Evolutionary conservation across 768 basidiomycete species (phyloP).

Genomic region (Lepiota venenata): DNA sequence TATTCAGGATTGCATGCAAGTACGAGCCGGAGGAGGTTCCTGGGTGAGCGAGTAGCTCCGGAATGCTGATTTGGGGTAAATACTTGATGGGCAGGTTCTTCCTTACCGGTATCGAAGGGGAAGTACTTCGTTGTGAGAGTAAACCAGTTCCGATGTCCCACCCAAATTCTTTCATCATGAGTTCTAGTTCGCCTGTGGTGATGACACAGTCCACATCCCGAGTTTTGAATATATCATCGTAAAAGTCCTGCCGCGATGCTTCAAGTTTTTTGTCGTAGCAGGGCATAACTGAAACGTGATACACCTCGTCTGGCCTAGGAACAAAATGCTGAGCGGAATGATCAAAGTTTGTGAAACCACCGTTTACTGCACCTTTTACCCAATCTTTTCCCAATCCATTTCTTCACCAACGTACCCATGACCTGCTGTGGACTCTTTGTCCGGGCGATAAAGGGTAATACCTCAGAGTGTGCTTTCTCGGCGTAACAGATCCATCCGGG

Average conservation of each 20-base stretch:
- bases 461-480: slow-evolving; percentile 93
- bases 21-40: slow-evolving; percentile 95
- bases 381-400: slow-evolving; percentile 73
- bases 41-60: slow-evolving; percentile 71
- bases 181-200: slow-evolving; percentile 91
- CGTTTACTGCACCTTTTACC: slow-evolving; percentile 56
- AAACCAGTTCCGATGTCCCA: slow-evolving; percentile 70
- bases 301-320: slow-evolving; percentile 78
- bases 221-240: slow-evolving; percentile 74
- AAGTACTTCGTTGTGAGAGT: slow-evolving; percentile 27
- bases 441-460: slow-evolving; percentile 84
- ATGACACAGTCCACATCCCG: slow-evolving; percentile 97
- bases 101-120: not conserved
- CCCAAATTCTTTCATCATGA: slow-evolving; percentile 76
- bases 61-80: slow-evolving; percentile 34
- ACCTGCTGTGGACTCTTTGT: slow-evolving; percentile 94
- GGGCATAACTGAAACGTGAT: slow-evolving; percentile 98
- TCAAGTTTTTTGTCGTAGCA: slow-evolving; percentile 99
- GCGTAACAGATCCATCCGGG: slow-evolving; percentile 99
- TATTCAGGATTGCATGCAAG: slow-evolving; percentile 71
- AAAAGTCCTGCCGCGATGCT: slow-evolving; percentile 93
- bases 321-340: slow-evolving; percentile 6
- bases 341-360: not conserved
- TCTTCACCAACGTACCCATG: slow-evolving; percentile 92
- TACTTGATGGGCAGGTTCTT: slow-evolving; percentile 12